Conservation (phyloP, 257 asterid species). For the Echium plantagineum region DNA sequence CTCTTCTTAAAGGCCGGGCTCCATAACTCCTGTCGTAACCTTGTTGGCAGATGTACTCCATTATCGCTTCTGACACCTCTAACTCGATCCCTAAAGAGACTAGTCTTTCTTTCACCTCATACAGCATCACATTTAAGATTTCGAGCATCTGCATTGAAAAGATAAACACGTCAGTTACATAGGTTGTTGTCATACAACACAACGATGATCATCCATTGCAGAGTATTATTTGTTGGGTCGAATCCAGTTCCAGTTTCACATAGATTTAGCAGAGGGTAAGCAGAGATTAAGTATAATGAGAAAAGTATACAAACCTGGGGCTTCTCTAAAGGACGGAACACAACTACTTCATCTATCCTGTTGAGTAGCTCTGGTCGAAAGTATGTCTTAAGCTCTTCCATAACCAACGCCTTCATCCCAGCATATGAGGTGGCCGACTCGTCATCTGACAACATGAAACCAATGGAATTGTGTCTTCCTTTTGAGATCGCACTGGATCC, state of each 20-base stretch:
- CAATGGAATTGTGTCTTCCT: slow-evolving; percentile 56
- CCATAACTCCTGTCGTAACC: slow-evolving; percentile 92
- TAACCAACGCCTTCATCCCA: slow-evolving; percentile 73
- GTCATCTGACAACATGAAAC: slow-evolving; percentile 52
- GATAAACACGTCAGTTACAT: neutral
- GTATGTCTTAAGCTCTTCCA: slow-evolving; percentile 84
- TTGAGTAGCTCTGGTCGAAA: slow-evolving; percentile 96
- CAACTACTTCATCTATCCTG: slow-evolving; percentile 93
- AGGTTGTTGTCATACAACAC: neutral
- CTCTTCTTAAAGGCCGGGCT: slow-evolving; percentile 89
- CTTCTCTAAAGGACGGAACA: slow-evolving; percentile 86
- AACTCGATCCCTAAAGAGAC: slow-evolving; percentile 46
- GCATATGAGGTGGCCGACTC: slow-evolving; percentile 52
- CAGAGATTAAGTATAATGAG: neutral
- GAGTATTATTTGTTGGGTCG: no score
- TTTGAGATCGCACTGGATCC: slow-evolving; percentile 86
- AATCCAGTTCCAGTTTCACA: no score
- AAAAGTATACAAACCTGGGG: slow-evolving; percentile 53
- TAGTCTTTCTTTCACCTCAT: slow-evolving; percentile 74
- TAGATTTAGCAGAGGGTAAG: no score
- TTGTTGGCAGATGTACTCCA: slow-evolving; percentile 68
- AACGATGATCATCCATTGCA: no score
- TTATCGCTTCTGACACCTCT: slow-evolving; percentile 73
- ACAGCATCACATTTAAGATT: slow-evolving; percentile 68
- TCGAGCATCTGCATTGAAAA: slow-evolving; percentile 60